Evolutionary conservation across 23 red algal species (phyloP).

Genomic region (Gracilaria domingensis): DNA sequence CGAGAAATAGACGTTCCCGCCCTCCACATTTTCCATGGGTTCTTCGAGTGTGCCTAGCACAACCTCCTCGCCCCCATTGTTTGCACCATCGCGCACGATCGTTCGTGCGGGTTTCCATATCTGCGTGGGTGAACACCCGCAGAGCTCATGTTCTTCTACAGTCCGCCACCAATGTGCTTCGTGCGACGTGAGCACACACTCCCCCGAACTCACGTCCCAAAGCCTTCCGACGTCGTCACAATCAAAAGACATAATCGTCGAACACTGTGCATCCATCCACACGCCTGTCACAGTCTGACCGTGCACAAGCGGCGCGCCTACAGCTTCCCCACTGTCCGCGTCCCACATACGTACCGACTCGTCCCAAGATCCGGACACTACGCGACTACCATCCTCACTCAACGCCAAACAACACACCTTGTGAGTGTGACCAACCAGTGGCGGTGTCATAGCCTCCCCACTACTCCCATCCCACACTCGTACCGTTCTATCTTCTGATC

Average conservation of each 20-base stretch:
- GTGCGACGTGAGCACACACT: background rate
- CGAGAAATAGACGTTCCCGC: background rate
- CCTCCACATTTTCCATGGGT: background rate
- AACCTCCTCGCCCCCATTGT: background rate
- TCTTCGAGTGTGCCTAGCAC: background rate
- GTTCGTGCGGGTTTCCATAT: background rate
- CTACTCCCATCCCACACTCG: background rate
- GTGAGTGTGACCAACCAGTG: background rate
- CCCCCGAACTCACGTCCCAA: slow-evolving; percentile 1
- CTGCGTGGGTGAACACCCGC: background rate
- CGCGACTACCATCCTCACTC: background rate
- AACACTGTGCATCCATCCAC: background rate
- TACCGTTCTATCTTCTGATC: slow-evolving; percentile 7
- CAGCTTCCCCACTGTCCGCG: background rate
- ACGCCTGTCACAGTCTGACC: background rate
- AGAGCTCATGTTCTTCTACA: background rate
- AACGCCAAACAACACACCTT: background rate
- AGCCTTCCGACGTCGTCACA: background rate
- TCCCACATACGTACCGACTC: background rate
- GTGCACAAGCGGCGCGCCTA: background rate
- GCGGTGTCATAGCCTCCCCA: slow-evolving; percentile 4
- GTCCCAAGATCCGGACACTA: slow-evolving; percentile 21
- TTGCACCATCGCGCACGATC: background rate
- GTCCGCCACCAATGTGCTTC: background rate
- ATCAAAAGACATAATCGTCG: background rate